Percentiles rank a stretch among this genome's conserved stretches.
Evolutionary conservation across 2,329 filamentous ascomycete species (phyloP).

Genomic region (Aspergillus fumigatiaffinis): DNA sequence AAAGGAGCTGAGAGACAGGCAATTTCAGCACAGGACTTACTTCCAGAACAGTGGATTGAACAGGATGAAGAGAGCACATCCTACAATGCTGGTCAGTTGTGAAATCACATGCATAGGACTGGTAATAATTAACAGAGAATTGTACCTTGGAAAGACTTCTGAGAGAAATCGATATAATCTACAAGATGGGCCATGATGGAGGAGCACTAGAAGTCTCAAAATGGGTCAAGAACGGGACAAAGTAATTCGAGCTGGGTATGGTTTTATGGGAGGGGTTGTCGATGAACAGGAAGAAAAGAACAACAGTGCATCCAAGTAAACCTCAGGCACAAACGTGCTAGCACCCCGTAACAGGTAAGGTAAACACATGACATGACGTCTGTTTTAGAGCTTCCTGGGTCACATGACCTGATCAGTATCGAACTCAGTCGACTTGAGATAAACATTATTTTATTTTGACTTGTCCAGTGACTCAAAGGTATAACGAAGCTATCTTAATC

Average conservation of each 20-base stretch:
- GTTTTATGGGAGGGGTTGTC: not conserved
- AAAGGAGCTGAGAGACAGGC: not conserved
- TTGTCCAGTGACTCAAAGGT: not conserved
- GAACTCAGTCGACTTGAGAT: not conserved
- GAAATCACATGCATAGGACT: not conserved
- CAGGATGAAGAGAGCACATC: not conserved
- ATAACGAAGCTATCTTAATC: not conserved
- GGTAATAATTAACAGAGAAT: not conserved
- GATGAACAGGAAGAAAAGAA: not conserved
- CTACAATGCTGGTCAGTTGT: not conserved
- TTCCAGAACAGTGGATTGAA: not conserved
- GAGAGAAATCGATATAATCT: not conserved
- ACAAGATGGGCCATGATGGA: not conserved
- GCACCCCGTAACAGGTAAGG: too few species aligned
- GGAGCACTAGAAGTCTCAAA: not conserved
- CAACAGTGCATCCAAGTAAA: not conserved
- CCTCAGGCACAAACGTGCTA: too few species aligned
- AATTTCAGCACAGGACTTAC: not conserved
- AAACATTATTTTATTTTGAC: not conserved
- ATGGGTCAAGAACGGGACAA: conserved; percentile 13
- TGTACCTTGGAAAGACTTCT: not conserved
- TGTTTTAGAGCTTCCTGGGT: not conserved
- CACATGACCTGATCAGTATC: not conserved
- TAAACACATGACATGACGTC: conserved; percentile 2
- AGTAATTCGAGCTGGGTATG: conserved; percentile 4